These are phyloP conservation scores for Pulicaria dysenterica DNA, from an alignment of 129 eudicot species.

Conservation along the genomic window DNA sequence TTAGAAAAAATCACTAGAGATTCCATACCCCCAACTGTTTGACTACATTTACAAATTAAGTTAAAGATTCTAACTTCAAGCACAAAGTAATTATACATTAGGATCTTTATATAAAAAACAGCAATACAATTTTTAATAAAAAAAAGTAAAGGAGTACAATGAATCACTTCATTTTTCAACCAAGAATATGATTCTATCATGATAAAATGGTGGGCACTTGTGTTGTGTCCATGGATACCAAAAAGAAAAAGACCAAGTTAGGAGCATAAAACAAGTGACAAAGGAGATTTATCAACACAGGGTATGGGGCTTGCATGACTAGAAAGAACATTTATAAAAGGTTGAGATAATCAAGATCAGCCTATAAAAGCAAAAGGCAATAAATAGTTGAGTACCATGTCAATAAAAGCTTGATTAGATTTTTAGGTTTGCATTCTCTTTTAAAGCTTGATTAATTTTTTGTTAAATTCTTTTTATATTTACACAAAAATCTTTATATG, in stretches of 20 bases:
- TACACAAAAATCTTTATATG: neutral
- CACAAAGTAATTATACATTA: no score
- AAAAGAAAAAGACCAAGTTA: neutral
- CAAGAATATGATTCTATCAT: slow-evolving; percentile 8
- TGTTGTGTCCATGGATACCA: neutral
- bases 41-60: no score
- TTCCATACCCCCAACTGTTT: no score
- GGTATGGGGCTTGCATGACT: neutral
- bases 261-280: slow-evolving; percentile 19
- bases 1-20: no score
- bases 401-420: neutral
- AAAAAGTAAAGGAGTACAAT: neutral
- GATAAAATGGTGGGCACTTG: slow-evolving; percentile 1
- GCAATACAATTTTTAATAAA: no score
- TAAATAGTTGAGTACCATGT: neutral
- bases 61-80: no score
- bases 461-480: neutral
- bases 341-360: neutral
- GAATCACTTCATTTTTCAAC: neutral
- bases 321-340: neutral
- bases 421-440: neutral
- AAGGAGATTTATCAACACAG: neutral
- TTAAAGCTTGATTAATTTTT: neutral
- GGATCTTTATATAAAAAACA: no score
- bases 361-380: neutral